Evolutionary conservation across 2,329 filamentous ascomycete genomes (phyloP).

Genomic region (Ophiostoma australiae): DNA sequence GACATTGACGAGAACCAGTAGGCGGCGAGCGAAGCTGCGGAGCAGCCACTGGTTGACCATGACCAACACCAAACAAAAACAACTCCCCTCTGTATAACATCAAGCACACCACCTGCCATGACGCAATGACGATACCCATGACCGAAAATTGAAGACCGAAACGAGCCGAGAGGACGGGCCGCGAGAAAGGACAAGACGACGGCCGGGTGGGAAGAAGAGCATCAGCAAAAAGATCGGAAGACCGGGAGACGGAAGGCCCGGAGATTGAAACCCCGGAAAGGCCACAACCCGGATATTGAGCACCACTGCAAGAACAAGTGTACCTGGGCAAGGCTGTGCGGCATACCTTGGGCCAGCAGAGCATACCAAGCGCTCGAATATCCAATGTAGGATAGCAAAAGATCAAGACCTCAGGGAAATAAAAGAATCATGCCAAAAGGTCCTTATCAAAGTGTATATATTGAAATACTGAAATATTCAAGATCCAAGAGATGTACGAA

Average conservation of each 20-base stretch:
- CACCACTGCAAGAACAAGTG: too few species aligned
- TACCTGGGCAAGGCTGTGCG: too few species aligned
- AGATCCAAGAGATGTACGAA: not conserved
- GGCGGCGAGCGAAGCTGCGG: not conserved
- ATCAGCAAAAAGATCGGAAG: not conserved
- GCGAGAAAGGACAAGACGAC: not conserved
- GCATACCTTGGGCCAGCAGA: not conserved
- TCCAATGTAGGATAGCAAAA: too few species aligned
- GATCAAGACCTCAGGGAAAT: too few species aligned
- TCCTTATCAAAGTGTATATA: not conserved
- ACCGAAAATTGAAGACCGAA: not conserved
- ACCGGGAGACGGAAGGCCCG: not conserved
- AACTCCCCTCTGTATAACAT: not conserved
- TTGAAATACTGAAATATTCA: not conserved
- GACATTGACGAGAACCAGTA: slow-evolving; percentile 67
- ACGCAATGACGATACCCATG: slow-evolving; percentile 14
- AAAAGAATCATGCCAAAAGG: not conserved
- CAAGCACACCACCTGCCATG: not conserved
- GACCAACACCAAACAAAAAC: not conserved
- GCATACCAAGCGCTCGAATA: too few species aligned
- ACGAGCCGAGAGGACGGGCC: not conserved
- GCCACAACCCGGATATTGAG: too few species aligned
- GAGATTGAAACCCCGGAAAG: too few species aligned
- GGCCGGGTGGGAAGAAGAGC: not conserved
- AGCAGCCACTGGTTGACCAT: not conserved